A percentile compares a stretch with the other conserved stretches of the same genome.
Evolutionary conservation across 495 filamentous ascomycete genomes (phyloP).

Genomic region (Podospora appendiculata): DNA sequence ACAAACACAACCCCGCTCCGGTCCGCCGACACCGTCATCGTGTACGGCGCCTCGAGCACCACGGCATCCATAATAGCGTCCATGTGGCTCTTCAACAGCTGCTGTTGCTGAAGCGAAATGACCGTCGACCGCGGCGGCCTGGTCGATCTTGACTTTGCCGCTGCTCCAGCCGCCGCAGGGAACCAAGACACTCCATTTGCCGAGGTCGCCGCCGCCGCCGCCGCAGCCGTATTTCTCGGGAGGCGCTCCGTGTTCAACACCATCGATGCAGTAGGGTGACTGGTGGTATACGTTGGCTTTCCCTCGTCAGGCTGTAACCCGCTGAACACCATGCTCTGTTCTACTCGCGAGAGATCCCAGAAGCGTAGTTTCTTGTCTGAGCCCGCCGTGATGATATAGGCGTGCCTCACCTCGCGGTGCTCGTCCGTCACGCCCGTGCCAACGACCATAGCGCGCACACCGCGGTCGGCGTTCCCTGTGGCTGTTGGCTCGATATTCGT

Average conservation of each 20-base stretch:
- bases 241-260: conserved; percentile 65
- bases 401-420: conserved; percentile 48
- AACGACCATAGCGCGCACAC: conserved; percentile 52
- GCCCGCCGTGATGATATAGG: conserved; percentile 79
- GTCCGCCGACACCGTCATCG: conserved; percentile 88
- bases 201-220: conserved; percentile 17
- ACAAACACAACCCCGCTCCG: conserved; percentile 88
- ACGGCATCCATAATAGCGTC: conserved; percentile 86
- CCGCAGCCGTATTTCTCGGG: conserved; percentile 35
- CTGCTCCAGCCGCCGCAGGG: conserved; percentile 22
- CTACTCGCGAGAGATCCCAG: conserved; percentile 75
- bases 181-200: neutral
- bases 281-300: conserved; percentile 63
- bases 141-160: conserved; percentile 16
- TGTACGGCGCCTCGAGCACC: conserved; percentile 79
- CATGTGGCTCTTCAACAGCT: conserved; percentile 76
- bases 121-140: conserved; percentile 71
- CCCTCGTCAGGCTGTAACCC: conserved; percentile 66
- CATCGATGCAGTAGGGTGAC: conserved; percentile 60
- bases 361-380: conserved; percentile 86
- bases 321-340: conserved; percentile 69
- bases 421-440: conserved; percentile 49
- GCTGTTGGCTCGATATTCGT: conserved; percentile 54
- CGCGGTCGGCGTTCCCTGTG: conserved; percentile 41
- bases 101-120: conserved; percentile 80